Evolutionary conservation across 169 alveolate species (phyloP), one percentile per base, ranked within the genome.

Genomic region (Cytauxzoon felis): DNA sequence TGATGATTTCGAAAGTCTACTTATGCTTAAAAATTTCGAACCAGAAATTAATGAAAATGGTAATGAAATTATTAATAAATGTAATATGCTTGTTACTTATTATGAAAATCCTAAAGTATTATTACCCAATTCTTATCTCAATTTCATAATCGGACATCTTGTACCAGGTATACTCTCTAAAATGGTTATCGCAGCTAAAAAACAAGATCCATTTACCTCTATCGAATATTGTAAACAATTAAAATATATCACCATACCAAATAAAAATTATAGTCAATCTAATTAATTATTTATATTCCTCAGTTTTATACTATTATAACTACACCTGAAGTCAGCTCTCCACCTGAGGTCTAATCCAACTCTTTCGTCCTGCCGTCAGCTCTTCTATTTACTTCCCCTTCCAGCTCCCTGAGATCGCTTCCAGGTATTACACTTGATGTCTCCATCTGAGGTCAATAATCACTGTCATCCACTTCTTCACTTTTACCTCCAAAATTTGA

Each of bases 91-190:
- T 11, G 80, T 62, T 13, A 65, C 80, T 4, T 57, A 66, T 56
- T 76, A 38, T 21, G 86, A 76, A 52, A 49, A 76, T 63, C 86
- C 86, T 16, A 76, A 57, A 68, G 81, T 60, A 1, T 33, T 76
- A 23, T 70, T 76, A 32, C 86, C 86, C 6, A 59, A 64, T 76
- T 45, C 78, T 36, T 65, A 65, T 49, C 69, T 76, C 11, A 76
- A 76, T 38, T 0, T 45, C 29, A 57, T 76, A 54, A 76, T 67
- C 3, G 86, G 63, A 42, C 70, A 51, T 1, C 61, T 76, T 34
- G 81, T 76, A 18, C 86, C 86, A 2, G 56, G 69, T 13, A 66
- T 76, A 6, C 63, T 76, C 45, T 23, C 57, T 8, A 76, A 76
- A 54, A 56, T 76, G 81, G 42, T 76, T 11, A 60, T 58, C 81